phyloP scores from a whole-genome alignment of 2,329 filamentous ascomycete genomes.

The Corynespora cassiicola region DNA sequence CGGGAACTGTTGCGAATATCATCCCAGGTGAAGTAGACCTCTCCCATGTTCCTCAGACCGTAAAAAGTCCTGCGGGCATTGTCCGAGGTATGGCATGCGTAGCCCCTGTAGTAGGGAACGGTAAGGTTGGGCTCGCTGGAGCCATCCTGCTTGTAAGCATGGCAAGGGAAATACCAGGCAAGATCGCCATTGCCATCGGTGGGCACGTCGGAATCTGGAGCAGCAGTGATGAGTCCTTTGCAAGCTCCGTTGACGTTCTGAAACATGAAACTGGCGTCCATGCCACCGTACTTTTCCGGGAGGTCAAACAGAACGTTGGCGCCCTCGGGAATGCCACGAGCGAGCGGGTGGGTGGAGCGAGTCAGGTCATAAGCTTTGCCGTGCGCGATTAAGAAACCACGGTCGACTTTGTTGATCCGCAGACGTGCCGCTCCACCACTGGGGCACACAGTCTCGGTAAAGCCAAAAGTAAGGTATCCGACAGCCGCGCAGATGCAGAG shows the following conservation, averaged over 20 bases:
- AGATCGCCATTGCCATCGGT: constrained; percentile 73
- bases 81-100: constrained; percentile 83
- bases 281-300: constrained; percentile 80
- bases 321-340: constrained; percentile 74
- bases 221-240: constrained; percentile 83
- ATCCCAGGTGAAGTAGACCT: constrained; percentile 96
- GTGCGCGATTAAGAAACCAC: constrained; percentile 95
- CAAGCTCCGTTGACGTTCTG: constrained; percentile 98
- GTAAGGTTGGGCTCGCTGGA: constrained; percentile 79
- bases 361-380: constrained; percentile 87
- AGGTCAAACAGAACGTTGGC: constrained; percentile 88
- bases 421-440: constrained; percentile 70
- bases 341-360: constrained; percentile 77
- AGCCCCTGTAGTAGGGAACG: constrained; percentile 79
- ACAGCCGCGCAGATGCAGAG: constrained; percentile 85
- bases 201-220: constrained; percentile 77
- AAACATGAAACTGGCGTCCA: constrained; percentile 95
- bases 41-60: constrained; percentile 70
- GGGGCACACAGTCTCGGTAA: constrained; percentile 87
- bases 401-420: constrained; percentile 79
- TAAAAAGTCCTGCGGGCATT: constrained; percentile 78
- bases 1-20: constrained; percentile 88
- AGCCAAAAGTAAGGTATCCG: constrained; percentile 95
- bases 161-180: constrained; percentile 98
- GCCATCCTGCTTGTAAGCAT: constrained; percentile 90